phyloP scores from a whole-genome alignment of 345 rosid species.

The Laguncularia racemosa region DNA sequence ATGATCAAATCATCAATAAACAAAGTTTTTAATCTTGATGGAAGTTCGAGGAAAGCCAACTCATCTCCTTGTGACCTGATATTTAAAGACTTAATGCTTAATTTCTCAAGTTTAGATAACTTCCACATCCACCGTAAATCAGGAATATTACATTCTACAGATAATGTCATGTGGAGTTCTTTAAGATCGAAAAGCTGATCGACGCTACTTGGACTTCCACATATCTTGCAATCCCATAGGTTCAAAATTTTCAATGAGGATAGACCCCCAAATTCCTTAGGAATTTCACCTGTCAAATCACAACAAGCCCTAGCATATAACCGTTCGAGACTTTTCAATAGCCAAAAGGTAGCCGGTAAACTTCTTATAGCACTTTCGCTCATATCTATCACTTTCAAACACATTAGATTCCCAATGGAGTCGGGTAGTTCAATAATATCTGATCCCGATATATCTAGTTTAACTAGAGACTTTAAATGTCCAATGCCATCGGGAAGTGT shows the following conservation, averaged over 20 bases:
- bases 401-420: not conserved
- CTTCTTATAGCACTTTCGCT: not conserved
- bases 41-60: too few species aligned
- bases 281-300: not conserved
- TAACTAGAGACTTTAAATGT: not conserved
- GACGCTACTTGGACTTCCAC: not conserved
- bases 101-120: too few species aligned
- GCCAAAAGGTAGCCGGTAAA: not conserved
- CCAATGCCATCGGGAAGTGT: not conserved
- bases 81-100: too few species aligned
- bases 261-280: not conserved
- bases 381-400: not conserved
- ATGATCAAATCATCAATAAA: too few species aligned
- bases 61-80: too few species aligned
- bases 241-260: not conserved
- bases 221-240: not conserved
- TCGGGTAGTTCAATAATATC: not conserved
- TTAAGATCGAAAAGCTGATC: not conserved
- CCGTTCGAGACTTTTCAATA: slow-evolving; percentile 1
- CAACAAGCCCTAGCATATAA: not conserved
- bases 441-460: not conserved
- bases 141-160: too few species aligned
- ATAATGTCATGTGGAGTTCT: not conserved
- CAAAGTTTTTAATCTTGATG: too few species aligned
- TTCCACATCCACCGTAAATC: too few species aligned